Base-by-base conservation (phyloP, 345 rosid species). In the Pelargonium nanum region DNA sequence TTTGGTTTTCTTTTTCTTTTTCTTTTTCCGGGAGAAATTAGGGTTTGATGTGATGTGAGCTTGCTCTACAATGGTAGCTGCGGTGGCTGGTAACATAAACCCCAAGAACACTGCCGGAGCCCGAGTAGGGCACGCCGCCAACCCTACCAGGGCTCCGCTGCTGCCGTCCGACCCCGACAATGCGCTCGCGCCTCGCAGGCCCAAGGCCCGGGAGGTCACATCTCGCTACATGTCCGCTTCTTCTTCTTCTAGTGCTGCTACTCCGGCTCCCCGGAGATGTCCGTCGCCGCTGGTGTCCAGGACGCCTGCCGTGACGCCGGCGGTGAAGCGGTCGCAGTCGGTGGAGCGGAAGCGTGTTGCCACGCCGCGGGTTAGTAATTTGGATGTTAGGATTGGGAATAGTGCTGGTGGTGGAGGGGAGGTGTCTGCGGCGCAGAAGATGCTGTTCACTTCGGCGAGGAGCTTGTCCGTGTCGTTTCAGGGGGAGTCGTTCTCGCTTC, bases 381-480 rank as follows among this genome's bases (percentile, higher is more conserved):
- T 68, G 22, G 85, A 83, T 70, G 75, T 68, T 69, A 79, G 82
- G 57, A 34, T 24, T 9, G 64, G 51, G 16, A 22, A 57, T 25
- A 10, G 56, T 9, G 54, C 21, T 24, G 57, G 55, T 15, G 65
- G 53, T 34, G 53, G 23, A 8, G 68, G 80, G 17, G 85, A 83
- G 23, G 26, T 81, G 57, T 77, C 85, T 6, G 68, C 80, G 50
- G 83, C 86, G 67, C 88, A 84, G 80, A 81, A 67, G 71, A 69
- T 84, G 87, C 68, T 87, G 69, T 69, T 78, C 67, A 75, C 85
- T 58, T 87, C 96, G 17, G 78, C 88, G 54, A 84, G 94, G 75
- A 80, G 91, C 74, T 67, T 89, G 74, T 81, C 89, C 7, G 84
- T 84, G 30, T 84, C 97, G 60, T 87, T 87, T 82, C 97, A 85